Evolutionary conservation across 2,329 filamentous ascomycete genomes (phyloP).

Genomic region (Apiospora pterosperma): DNA sequence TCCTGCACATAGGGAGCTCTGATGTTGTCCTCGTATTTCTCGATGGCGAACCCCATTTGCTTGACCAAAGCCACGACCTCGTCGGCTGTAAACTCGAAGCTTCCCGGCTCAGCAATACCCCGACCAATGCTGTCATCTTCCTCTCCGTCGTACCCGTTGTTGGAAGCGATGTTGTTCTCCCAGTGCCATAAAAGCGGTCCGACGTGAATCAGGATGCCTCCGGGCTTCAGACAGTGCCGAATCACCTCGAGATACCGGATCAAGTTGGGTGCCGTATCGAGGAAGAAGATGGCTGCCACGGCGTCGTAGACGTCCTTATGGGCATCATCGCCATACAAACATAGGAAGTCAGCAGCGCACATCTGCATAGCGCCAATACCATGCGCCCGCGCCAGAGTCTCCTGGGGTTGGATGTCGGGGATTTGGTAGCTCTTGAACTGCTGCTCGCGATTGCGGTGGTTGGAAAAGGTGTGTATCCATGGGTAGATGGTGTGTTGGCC

Average conservation of each 20-base stretch:
- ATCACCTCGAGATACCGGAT: slow-evolving; percentile 88
- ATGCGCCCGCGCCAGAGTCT: slow-evolving; percentile 39
- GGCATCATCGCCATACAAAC: slow-evolving; percentile 68
- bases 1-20: slow-evolving; percentile 86
- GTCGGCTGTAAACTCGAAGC: slow-evolving; percentile 84
- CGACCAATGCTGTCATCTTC: slow-evolving; percentile 47
- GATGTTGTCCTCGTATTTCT: slow-evolving; percentile 56
- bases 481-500: slow-evolving; percentile 74
- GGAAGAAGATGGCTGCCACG: slow-evolving; percentile 89
- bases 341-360: slow-evolving; percentile 88
- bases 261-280: slow-evolving; percentile 93
- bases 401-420: slow-evolving; percentile 75
- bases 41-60: slow-evolving; percentile 72
- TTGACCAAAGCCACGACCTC: slow-evolving; percentile 78
- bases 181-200: slow-evolving; percentile 96
- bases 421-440: slow-evolving; percentile 73
- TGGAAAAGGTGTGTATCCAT: slow-evolving; percentile 85
- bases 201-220: slow-evolving; percentile 83
- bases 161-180: slow-evolving; percentile 66
- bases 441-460: slow-evolving; percentile 68
- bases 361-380: slow-evolving; percentile 75
- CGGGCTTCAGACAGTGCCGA: slow-evolving; percentile 68
- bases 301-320: slow-evolving; percentile 69
- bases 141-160: slow-evolving; percentile 50
- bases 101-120: slow-evolving; percentile 85